phyloP scores from a whole-genome alignment of 306 rosid species.

The Lathyrus tuberosus region DNA sequence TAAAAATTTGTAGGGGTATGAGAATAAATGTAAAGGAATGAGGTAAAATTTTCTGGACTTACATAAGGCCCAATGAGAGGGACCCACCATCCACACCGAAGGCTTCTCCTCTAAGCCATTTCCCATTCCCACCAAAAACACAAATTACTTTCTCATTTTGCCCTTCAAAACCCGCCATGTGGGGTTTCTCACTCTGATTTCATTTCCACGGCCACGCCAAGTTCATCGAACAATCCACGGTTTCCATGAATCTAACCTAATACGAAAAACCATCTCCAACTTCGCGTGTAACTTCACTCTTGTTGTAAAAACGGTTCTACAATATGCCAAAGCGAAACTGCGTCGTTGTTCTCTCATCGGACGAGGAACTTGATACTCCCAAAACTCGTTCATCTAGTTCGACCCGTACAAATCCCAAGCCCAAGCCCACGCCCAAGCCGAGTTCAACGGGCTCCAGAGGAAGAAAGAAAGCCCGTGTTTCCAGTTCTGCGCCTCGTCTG shows the following conservation, averaged over 20 bases:
- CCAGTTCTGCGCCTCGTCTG: constrained; percentile 46
- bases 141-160: not conserved
- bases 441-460: constrained; percentile 48
- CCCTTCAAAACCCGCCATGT: constrained; percentile 23
- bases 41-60: too few relatives aligned
- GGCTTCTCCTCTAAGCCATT: constrained; percentile 28
- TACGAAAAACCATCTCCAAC: not conserved
- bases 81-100: not conserved
- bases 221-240: too few relatives aligned
- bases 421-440: constrained; percentile 34
- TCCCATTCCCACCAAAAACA: constrained; percentile 7
- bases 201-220: not conserved
- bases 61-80: constrained; percentile 11
- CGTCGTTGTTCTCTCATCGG: constrained; percentile 65
- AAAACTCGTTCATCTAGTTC: constrained; percentile 46
- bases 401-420: constrained; percentile 41
- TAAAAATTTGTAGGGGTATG: too few relatives aligned
- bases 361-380: constrained; percentile 48
- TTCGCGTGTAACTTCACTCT: not conserved
- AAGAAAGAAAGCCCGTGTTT: constrained; percentile 67
- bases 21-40: too few relatives aligned
- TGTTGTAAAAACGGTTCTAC: not conserved
- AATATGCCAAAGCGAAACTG: constrained; percentile 68
- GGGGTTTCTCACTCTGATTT: constrained; percentile 24
- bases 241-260: not conserved